Base-by-base conservation (phyloP, 2,329 filamentous ascomycete genomes). In the Fusarium subglutinans region DNA sequence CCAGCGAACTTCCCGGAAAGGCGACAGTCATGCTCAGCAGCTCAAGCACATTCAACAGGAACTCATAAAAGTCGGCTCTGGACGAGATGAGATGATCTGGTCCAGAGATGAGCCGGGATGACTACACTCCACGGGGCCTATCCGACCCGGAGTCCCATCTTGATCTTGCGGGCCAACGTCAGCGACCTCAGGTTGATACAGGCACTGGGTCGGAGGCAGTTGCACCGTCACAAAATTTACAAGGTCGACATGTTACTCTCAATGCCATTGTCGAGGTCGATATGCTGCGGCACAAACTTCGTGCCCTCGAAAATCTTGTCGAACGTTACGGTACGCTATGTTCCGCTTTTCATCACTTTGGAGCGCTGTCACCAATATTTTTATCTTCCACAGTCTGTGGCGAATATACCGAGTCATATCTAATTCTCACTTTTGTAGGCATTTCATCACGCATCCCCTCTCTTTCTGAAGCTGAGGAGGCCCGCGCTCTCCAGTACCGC, bases 381-480 rank as follows among this genome's bases (percentile, higher is more conserved):
- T 43, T 54, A 51, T 54, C 65, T 66, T 58, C 24, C 41, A 61
- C 51, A 60, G 58, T 33, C 55, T 48, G 24, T 62, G 51, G 44
- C 43, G 50, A 66, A 51, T 55, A 43, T 55, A 59, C 45, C 47
- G 44, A 56, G 55, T 13, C 68, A 43, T 56, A 50, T 76, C 73
- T 78, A 61, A 77, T 65, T 48, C 47, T 69, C 24, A 48, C 45
- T 69, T 40, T 28, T 55, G 44, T 71, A 81, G 79, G 79, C 70
- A 75, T 79, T 62, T 45, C 74, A 30, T 78, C 79, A 54, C 77
- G 72, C 69, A 78, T 86, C 54, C 84, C 86, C 30, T 81, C 84
- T 70, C 80, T 89, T 62, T 90, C 87, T 60, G 87, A 89, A 71
- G 83, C 86, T 30, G 88, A 90, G 79, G 89, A 90, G 79, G 88